phyloP scores from a whole-genome alignment of 2,329 filamentous ascomycete genomes.

The Coniella lustricola region DNA sequence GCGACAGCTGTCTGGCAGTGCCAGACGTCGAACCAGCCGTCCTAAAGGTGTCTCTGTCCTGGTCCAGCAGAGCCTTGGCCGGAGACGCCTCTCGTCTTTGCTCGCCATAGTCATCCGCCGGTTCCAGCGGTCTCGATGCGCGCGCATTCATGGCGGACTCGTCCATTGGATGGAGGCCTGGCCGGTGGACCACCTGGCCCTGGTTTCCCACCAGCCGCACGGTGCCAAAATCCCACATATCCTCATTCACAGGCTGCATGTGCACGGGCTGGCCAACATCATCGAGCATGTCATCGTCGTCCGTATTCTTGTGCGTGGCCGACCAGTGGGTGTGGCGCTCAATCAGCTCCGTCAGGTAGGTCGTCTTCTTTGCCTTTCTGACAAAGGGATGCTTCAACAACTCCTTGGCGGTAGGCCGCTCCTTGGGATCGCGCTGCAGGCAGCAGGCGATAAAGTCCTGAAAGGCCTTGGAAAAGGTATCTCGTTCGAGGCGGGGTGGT shows the following conservation, averaged over 20 bases:
- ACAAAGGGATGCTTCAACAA: slow-evolving; percentile 87
- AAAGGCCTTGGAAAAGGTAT: slow-evolving; percentile 74
- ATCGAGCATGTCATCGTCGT: slow-evolving; percentile 58
- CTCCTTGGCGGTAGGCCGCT: slow-evolving; percentile 80
- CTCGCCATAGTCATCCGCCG: slow-evolving; percentile 44
- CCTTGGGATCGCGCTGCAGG: slow-evolving; percentile 79
- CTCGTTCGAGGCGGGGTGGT: slow-evolving; percentile 66
- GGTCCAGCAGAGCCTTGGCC: slow-evolving; percentile 39
- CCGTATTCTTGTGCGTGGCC: slow-evolving; percentile 64
- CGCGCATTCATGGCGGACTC: slow-evolving; percentile 75
- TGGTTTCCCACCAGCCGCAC: slow-evolving; percentile 71
- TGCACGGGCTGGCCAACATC: slow-evolving; percentile 43
- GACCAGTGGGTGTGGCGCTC: slow-evolving; percentile 85
- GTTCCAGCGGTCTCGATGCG: slow-evolving; percentile 45
- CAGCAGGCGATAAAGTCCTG: slow-evolving; percentile 82
- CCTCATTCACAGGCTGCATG: slow-evolving; percentile 59
- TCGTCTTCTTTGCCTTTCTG: slow-evolving; percentile 85
- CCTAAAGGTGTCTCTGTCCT: slow-evolving; percentile 50
- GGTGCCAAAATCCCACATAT: slow-evolving; percentile 98
- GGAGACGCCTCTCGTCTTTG: slow-evolving; percentile 40
- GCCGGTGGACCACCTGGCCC: slow-evolving; percentile 47
- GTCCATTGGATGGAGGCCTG: slow-evolving; percentile 66
- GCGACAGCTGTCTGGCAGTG: slow-evolving; percentile 51
- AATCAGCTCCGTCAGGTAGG: slow-evolving; percentile 93
- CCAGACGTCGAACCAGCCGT: slow-evolving; percentile 31